Base-by-base conservation (phyloP, 345 rosid genomes). In the Gossypium turneri region DNA sequence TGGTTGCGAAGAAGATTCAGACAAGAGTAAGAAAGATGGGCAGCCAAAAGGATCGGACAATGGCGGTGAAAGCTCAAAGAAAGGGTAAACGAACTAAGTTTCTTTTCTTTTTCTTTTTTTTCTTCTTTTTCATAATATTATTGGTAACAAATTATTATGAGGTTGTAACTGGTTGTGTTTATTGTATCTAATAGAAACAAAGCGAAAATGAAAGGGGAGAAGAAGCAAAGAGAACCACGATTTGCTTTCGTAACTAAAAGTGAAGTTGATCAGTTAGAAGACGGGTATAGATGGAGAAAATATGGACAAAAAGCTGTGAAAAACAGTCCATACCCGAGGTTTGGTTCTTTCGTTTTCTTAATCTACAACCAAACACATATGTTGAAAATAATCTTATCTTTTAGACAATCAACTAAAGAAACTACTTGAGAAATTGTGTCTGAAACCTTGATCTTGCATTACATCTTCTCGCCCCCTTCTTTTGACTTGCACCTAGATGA, bases 221-320 rank as follows among this genome's bases (percentile, higher is more conserved):
- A 88, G 73, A 86, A 78, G 77, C 81, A 87, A 76, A 87, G 78
- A 76, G 93, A 88, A 70, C 92, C 97, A 17, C 85, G 94, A 77
- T 82, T 87, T 82, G 92, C 97, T 24, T 92, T 92, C 84, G 84
- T 92, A 94, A 92, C 97, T 45, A 90, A 85, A 84, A 92, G 93
- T 45, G 97, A 92, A 67, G 86, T 88, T 68, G 97, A 92, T 86
- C 85, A 90, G 84, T 92, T 92, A 55, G 97, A 92, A 85, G 97
- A 92, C 79, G 97, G 94, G 17, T 92, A 90, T 59, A 80, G 97
- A 75, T 92, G 97, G 97, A 90, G 97, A 84, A 92, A 92, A 83
- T 92, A 92, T 73, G 97, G 97, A 72, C 97, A 92, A 79, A 92
- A 92, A 48, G 97, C 97, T n/a, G 97, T 92, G n/a, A 90, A 92